phyloP scores from a whole-genome alignment of 202 grass and related monocot genomes.

The Bolboschoenoplectus hybrid region DNA sequence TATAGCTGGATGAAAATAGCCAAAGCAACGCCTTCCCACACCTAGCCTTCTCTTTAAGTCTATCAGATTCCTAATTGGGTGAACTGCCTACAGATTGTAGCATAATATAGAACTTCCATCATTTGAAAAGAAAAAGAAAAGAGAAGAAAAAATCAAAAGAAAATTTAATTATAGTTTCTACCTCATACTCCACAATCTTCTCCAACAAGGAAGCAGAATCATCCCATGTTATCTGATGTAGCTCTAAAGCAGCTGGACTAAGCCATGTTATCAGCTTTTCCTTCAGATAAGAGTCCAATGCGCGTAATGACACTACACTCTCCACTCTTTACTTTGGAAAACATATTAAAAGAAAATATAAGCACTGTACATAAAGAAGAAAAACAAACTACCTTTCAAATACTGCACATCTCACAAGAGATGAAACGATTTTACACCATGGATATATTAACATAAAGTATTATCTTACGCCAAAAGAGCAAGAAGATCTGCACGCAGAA shows the following conservation, averaged over 20 bases:
- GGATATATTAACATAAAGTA: slow-evolving; percentile 1
- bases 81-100: slow-evolving; percentile 61
- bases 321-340: slow-evolving; percentile 56
- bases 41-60: slow-evolving; percentile 94
- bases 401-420: neutral
- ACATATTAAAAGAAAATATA: slow-evolving; percentile 32
- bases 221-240: slow-evolving; percentile 95
- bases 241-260: slow-evolving; percentile 76
- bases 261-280: slow-evolving; percentile 96
- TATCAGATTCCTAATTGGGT: slow-evolving; percentile 92
- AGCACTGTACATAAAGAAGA: slow-evolving; percentile 35
- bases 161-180: slow-evolving; percentile 33
- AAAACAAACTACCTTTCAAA: neutral
- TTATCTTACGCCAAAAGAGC: slow-evolving; percentile 60
- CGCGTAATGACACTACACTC: slow-evolving; percentile 72
- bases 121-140: neutral
- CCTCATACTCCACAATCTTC: slow-evolving; percentile 97
- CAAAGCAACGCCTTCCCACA: slow-evolving; percentile 82
- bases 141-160: neutral
- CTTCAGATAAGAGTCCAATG: slow-evolving; percentile 89
- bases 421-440: neutral
- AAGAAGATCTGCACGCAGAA: slow-evolving; percentile 81
- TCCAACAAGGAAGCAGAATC: slow-evolving; percentile 91
- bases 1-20: slow-evolving; percentile 95
- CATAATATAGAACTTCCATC: slow-evolving; percentile 1